A percentile compares a stretch with the other conserved stretches of the same genome.
phyloP scores from a whole-genome alignment of 2,329 filamentous ascomycete genomes.

The Incumbomyces lentus region DNA sequence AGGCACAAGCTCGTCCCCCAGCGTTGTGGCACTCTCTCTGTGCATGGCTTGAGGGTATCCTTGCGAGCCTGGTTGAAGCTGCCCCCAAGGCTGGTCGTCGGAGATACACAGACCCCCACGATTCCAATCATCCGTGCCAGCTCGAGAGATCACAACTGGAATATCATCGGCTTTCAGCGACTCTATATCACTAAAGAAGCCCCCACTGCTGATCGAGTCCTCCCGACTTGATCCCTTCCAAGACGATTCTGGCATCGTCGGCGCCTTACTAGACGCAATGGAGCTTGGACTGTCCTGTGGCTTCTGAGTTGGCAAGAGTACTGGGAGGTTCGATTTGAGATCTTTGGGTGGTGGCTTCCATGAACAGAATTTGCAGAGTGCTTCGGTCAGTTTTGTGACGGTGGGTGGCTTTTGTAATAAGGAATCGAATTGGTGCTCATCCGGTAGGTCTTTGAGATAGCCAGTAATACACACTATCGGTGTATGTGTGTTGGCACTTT shows the following conservation, averaged over 20 bases:
- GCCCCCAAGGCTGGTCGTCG: constrained; percentile 43
- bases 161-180: constrained; percentile 68
- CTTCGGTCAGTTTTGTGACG: constrained; percentile 78
- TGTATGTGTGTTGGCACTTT: constrained; percentile 87
- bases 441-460: constrained; percentile 93
- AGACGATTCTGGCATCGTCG: constrained; percentile 59
- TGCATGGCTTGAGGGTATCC: constrained; percentile 46
- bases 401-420: constrained; percentile 96
- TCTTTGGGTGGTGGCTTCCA: constrained; percentile 74
- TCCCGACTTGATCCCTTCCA: constrained; percentile 72
- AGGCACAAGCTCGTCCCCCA: constrained; percentile 24
- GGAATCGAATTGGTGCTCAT: constrained; percentile 89
- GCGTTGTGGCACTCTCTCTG: constrained; percentile 47
- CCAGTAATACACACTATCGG: constrained; percentile 95
- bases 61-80: constrained; percentile 30
- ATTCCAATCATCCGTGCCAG: constrained; percentile 64
- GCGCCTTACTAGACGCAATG: constrained; percentile 62
- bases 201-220: constrained; percentile 74
- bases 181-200: constrained; percentile 78
- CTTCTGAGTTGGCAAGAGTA: constrained; percentile 23
- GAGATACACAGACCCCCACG: constrained; percentile 70
- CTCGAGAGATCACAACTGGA: constrained; percentile 63
- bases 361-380: constrained; percentile 76
- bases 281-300: constrained; percentile 73
- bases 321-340: constrained; percentile 42